These are phyloP conservation scores for Conoideocrella luteorostrata DNA, from an alignment of 2,329 filamentous ascomycete genomes.

Conservation along the genomic window DNA sequence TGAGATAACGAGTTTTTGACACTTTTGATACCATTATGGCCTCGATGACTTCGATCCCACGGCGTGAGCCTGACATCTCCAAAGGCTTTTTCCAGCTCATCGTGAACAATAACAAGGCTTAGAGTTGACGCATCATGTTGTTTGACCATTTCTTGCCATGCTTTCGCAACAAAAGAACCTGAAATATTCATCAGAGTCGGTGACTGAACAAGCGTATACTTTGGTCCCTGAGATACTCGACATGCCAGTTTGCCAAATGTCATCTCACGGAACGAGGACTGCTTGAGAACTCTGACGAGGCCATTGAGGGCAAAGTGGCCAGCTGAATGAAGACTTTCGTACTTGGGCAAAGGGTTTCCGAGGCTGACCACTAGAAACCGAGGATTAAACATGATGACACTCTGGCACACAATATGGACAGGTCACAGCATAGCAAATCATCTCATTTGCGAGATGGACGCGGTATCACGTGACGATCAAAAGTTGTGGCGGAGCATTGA, in stretches of 20 bases:
- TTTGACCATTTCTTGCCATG: constrained; percentile 54
- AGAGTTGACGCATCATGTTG: constrained; percentile 26
- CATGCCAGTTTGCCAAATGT: constrained; percentile 47
- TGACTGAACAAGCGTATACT: constrained; percentile 66
- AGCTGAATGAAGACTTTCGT: constrained; percentile 76
- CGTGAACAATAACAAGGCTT: constrained; percentile 72
- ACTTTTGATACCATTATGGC: constrained; percentile 72
- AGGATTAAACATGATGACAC: constrained; percentile 28
- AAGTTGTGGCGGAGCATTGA: constrained; percentile 11
- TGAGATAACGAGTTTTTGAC: constrained; percentile 45
- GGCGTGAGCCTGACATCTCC: constrained; percentile 60
- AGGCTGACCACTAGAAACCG: constrained; percentile 77
- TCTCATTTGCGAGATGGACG: constrained; percentile 10
- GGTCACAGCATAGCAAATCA: background rate
- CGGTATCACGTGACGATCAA: constrained; percentile 22
- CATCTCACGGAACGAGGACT: constrained; percentile 42
- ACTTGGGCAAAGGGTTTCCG: constrained; percentile 74
- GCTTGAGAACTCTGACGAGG: constrained; percentile 39
- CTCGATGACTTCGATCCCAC: constrained; percentile 58
- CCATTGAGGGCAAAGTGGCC: constrained; percentile 71
- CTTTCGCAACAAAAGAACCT: constrained; percentile 61
- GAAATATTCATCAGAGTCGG: constrained; percentile 79
- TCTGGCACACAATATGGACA: background rate
- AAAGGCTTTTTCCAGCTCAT: constrained; percentile 71
- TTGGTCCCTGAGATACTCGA: constrained; percentile 39